Evolutionary conservation across 2,329 filamentous ascomycete genomes (phyloP).

Genomic region (Aspergillus fumigatus): DNA sequence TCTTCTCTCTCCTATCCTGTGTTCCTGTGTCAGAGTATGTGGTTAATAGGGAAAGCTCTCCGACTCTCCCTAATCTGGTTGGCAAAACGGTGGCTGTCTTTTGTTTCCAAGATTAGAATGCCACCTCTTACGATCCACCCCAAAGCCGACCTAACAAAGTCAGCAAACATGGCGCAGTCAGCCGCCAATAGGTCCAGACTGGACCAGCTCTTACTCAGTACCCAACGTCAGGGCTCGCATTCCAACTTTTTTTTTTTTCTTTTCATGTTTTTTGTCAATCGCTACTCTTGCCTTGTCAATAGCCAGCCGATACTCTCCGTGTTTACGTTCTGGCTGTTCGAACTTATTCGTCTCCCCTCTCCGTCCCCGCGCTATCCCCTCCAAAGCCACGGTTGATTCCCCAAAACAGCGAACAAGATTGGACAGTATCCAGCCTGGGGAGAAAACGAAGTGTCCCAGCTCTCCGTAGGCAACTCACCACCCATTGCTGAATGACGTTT

Average conservation of each 20-base stretch:
- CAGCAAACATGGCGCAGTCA: background rate
- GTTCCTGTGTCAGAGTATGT: background rate
- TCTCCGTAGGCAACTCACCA: background rate
- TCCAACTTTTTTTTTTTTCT: conserved; percentile 2
- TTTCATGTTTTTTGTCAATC: background rate
- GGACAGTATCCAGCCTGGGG: no score
- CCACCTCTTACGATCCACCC: background rate
- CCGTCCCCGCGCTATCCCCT: background rate
- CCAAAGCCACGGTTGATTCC: background rate
- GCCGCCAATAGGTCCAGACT: background rate
- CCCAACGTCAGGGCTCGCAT: background rate
- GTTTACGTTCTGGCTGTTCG: background rate
- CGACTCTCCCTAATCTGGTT: background rate
- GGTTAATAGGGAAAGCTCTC: background rate
- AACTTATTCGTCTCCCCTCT: background rate
- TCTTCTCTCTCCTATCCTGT: background rate
- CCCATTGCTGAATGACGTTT: background rate
- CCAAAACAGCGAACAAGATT: background rate
- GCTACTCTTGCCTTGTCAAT: background rate
- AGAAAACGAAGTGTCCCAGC: background rate
- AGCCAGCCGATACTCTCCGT: background rate
- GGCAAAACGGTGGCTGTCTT: background rate
- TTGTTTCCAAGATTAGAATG: conserved; percentile 1
- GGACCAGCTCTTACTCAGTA: background rate
- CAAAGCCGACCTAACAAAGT: background rate